Conservation (phyloP, 2,329 filamentous ascomycete genomes). For the Arthroderma sp. region DNA sequence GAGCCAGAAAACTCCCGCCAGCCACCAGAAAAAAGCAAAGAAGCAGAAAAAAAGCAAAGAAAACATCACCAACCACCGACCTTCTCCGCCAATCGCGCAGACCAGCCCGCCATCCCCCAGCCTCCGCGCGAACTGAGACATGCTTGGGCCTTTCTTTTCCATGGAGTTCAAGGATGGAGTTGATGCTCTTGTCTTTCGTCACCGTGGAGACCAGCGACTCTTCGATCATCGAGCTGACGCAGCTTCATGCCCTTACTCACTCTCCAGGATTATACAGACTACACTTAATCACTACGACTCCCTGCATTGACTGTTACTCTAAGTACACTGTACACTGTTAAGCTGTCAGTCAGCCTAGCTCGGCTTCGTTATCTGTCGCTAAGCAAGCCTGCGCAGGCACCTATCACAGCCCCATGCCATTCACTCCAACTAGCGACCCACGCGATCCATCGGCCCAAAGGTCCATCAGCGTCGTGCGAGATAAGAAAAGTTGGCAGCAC, state of each 20-base stretch:
- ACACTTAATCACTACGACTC: too few species aligned
- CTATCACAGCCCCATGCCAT: neutral
- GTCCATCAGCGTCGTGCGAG: neutral
- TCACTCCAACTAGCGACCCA: neutral
- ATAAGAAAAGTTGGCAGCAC: too few species aligned
- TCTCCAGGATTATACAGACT: too few species aligned
- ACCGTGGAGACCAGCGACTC: neutral
- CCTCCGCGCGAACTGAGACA: slow-evolving; percentile 2
- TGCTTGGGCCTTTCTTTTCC: neutral
- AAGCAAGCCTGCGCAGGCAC: neutral
- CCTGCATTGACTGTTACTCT: too few species aligned
- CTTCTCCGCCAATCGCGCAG: neutral
- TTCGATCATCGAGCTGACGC: neutral
- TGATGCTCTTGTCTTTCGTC: neutral
- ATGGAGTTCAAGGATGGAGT: neutral
- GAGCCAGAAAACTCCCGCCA: neutral
- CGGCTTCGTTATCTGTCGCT: neutral
- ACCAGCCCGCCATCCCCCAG: neutral
- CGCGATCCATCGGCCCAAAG: neutral
- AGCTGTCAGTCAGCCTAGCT: neutral
- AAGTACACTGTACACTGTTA: too few species aligned
- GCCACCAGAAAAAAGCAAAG: neutral
- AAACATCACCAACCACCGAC: neutral
- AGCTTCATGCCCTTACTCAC: neutral
- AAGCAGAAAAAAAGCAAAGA: neutral